A percentile compares a stretch with the other conserved stretches of the same genome.
These are phyloP conservation scores for Chlamydomonas applanata DNA, from an alignment of 139 green algal species.

Conservation along the genomic window DNA sequence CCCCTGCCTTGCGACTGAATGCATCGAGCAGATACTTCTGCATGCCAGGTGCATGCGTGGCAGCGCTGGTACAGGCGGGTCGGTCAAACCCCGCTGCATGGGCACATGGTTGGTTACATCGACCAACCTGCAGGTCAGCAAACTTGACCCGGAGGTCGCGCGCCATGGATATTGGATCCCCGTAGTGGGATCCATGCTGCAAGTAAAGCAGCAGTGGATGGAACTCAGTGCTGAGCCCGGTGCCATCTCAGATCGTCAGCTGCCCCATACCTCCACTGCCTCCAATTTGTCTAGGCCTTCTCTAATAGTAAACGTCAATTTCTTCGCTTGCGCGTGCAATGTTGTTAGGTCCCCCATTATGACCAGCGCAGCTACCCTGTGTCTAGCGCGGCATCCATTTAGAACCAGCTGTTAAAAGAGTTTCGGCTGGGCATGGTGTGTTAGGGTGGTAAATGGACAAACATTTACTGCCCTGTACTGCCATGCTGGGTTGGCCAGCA, in stretches of 20 bases:
- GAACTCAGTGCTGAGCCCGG: background rate
- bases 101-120: background rate
- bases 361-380: too few relatives aligned
- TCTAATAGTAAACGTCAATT: conserved; percentile 55
- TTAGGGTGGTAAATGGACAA: too few relatives aligned
- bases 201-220: background rate
- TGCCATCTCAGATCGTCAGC: background rate
- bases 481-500: too few relatives aligned
- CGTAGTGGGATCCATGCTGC: conserved; percentile 9
- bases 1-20: background rate
- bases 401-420: too few relatives aligned
- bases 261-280: conserved; percentile 30
- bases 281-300: conserved; percentile 72
- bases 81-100: background rate
- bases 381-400: too few relatives aligned
- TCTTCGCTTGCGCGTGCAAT: conserved; percentile 61
- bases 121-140: conserved; percentile 51
- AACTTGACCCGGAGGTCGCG: conserved; percentile 58
- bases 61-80: background rate
- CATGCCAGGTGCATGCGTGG: background rate
- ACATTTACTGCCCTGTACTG: too few relatives aligned
- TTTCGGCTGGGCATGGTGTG: too few relatives aligned
- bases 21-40: background rate
- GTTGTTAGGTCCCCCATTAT: conserved; percentile 66
- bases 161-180: conserved; percentile 29